These are phyloP conservation scores for Boehmeria nivea DNA, from an alignment of 306 rosid species.

Conservation along the genomic window DNA sequence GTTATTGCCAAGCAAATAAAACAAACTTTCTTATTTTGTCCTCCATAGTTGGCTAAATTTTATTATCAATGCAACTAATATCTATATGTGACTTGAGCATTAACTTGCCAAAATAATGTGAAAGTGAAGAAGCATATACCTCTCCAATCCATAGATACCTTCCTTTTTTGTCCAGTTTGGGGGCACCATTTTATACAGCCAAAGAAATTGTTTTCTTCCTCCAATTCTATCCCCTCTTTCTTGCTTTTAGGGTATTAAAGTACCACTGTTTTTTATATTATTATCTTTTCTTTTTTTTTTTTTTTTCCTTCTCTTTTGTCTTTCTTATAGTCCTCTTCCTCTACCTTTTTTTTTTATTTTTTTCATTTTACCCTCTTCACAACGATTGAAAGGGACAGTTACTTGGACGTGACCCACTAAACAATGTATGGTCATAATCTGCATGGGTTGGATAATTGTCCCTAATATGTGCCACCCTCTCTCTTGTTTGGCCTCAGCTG, in stretches of 20 bases:
- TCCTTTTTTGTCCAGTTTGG: too few species aligned
- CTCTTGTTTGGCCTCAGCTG: background rate
- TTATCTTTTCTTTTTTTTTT: background rate
- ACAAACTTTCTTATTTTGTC: too few species aligned
- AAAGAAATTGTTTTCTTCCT: background rate
- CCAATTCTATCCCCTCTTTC: background rate
- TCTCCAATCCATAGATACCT: too few species aligned
- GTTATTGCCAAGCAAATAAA: background rate
- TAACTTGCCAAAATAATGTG: too few species aligned
- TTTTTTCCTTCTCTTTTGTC: background rate
- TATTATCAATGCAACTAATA: too few species aligned
- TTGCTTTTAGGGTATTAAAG: background rate
- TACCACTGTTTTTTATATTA: background rate
- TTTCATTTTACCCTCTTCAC: background rate
- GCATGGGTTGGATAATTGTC: slow-evolving; percentile 25
- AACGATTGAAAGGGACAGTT: slow-evolving; percentile 6
- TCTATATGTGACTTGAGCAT: too few species aligned
- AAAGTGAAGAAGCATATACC: too few species aligned
- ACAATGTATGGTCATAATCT: slow-evolving; percentile 18
- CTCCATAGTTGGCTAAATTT: too few species aligned
- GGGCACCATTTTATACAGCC: background rate
- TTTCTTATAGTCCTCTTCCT: background rate
- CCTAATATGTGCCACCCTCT: slow-evolving; percentile 3
- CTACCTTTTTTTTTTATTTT: background rate
- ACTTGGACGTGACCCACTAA: slow-evolving; percentile 7